Evolutionary conservation across 768 basidiomycete genomes (phyloP).

Genomic region (Termitomyces sp.): DNA sequence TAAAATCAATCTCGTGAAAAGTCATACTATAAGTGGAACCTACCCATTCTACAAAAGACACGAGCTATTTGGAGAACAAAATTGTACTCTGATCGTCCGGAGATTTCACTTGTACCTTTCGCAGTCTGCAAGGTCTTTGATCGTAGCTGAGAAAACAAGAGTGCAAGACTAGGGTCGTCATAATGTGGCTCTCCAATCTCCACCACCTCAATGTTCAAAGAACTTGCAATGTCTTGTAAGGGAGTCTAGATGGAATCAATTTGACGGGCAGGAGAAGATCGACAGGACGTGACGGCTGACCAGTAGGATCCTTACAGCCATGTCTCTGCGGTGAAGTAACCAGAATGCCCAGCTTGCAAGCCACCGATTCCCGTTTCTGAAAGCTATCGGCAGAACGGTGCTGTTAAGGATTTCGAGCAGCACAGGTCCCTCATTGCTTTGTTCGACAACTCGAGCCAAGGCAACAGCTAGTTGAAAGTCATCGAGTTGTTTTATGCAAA

Average conservation of each 20-base stretch:
- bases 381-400: constrained; percentile 79
- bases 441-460: constrained; percentile 80
- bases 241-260: constrained; percentile 52
- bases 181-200: constrained; percentile 84
- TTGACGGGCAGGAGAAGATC: neutral
- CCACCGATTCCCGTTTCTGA: constrained; percentile 87
- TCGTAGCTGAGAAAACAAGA: constrained; percentile 86
- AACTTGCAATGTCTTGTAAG: constrained; percentile 62
- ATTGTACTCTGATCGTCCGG: constrained; percentile 84
- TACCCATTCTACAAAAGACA: constrained; percentile 94
- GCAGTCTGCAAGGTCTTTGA: constrained; percentile 90
- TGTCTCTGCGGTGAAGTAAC: constrained; percentile 81
- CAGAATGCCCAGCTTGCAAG: constrained; percentile 96
- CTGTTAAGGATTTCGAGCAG: constrained; percentile 64
- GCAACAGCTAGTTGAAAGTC: constrained; percentile 92
- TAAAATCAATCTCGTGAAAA: neutral
- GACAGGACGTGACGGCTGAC: constrained; percentile 39
- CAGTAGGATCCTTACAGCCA: constrained; percentile 85
- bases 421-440: constrained; percentile 75
- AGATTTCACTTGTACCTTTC: constrained; percentile 88
- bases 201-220: constrained; percentile 44
- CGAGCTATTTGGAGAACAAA: constrained; percentile 94
- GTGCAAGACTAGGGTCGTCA: constrained; percentile 89
- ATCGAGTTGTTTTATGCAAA: constrained; percentile 80
- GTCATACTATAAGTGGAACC: constrained; percentile 18